A percentile compares a stretch with the other conserved stretches of the same genome.
Conservation (phyloP, 2,329 filamentous ascomycete genomes). For the Diaporthe amygdali region DNA sequence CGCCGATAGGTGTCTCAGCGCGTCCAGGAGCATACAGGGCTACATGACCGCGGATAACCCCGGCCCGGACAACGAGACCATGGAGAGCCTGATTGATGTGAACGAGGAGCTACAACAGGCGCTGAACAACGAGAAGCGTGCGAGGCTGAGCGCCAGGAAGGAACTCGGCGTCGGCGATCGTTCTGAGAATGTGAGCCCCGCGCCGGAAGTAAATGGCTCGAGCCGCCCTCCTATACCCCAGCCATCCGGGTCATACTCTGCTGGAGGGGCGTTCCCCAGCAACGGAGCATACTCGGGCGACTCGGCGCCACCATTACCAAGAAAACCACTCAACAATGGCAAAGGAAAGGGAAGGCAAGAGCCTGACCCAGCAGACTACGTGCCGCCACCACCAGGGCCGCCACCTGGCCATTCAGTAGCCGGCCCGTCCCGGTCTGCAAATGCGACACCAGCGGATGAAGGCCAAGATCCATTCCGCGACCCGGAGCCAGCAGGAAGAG, state of each 20-base stretch:
- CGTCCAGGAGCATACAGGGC: conserved; percentile 79
- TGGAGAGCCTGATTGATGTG: conserved; percentile 91
- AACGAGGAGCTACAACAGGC: conserved; percentile 89
- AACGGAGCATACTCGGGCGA: not conserved
- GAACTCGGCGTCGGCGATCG: conserved; percentile 48
- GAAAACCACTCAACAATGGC: conserved; percentile 21
- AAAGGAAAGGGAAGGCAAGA: conserved; percentile 35
- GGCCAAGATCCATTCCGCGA: conserved; percentile 32
- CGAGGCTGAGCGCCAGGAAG: conserved; percentile 69
- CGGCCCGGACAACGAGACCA: conserved; percentile 87
- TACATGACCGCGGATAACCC: conserved; percentile 86
- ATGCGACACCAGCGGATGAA: conserved; percentile 27
- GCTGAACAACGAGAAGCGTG: conserved; percentile 83
- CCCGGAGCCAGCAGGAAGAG: conserved; percentile 27
- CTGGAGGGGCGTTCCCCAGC: not conserved
- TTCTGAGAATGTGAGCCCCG: conserved; percentile 35
- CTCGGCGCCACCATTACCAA: conserved; percentile 15
- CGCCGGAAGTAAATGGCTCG: conserved; percentile 29
- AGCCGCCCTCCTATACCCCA: conserved; percentile 18
- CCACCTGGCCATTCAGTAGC: conserved; percentile 4
- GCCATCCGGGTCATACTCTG: conserved; percentile 9
- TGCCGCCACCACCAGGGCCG: conserved; percentile 16
- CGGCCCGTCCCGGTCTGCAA: conserved; percentile 7
- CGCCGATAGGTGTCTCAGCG: conserved; percentile 80
- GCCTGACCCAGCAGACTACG: conserved; percentile 12